Base-by-base conservation (phyloP, 208 protist species). In the Spironucleus salmonicida region DNA sequence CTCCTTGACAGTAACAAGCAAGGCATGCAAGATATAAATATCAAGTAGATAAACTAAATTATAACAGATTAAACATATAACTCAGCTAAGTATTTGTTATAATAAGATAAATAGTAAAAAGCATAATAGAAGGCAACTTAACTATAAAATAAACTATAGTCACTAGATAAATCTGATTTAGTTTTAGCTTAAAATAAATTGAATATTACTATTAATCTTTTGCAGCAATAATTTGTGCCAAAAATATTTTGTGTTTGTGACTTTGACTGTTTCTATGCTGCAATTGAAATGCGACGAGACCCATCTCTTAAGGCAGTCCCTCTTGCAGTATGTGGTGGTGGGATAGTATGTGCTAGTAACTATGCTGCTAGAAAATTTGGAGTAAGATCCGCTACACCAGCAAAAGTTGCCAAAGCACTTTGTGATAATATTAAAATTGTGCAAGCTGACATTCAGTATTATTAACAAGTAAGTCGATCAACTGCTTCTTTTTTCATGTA, bases 261-360 rank as follows among this genome's bases (percentile, higher is more conserved):
- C 38, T 71, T 71, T 38, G 64, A 71, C 45, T 71, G 64, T 38
- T 71, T 71, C 64, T 71, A 32, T 45, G 7, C 19, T n/a, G n/a
- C 64, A 15, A n/a, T 71, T 71, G 64, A 71, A 45, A 15, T 9
- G 2, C 7, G 7, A 23, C 9, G 9, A n/a, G 45, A 71, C n/a
- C 64, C 64, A 27, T 2, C 32, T 27, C 34, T 71, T 23, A n/a
- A 32, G 4, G 7, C 30, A 15, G 45, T 45, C 4, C 64, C 64
- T 30, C 2, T 71, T 7, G n/a, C n/a, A 27, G 38, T 71, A n/a
- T 7, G 32, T 32, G 64, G 64, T 32, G 64, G 64, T n/a, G 4
- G 11, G 34, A 71, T 71, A 7, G 64, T 71, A 19, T 71, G 38
- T 15, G 38, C 64, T 45, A 71, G 64, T 45, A 71, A 49, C 34